These are phyloP conservation scores for Scytalidium lignicola DNA, from an alignment of 2,329 filamentous ascomycete species.

Conservation along the genomic window DNA sequence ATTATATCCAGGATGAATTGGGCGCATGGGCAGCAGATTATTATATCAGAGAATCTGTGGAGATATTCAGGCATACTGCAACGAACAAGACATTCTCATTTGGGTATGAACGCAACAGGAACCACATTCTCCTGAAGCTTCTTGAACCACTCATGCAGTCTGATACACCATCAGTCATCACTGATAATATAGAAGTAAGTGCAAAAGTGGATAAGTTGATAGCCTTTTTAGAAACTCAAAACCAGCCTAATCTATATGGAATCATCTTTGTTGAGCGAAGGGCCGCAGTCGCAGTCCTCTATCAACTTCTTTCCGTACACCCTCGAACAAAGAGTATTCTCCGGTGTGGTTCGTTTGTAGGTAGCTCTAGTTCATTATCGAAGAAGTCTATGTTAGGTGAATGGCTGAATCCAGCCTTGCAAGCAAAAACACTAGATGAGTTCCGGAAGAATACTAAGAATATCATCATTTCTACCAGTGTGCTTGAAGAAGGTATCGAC, in stretches of 20 bases:
- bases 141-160: slow-evolving; percentile 34
- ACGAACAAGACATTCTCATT: slow-evolving; percentile 47
- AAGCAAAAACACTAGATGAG: slow-evolving; percentile 35
- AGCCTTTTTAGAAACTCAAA: slow-evolving; percentile 38
- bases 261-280: slow-evolving; percentile 66
- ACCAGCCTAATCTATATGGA: slow-evolving; percentile 40
- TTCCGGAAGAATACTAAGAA: slow-evolving; percentile 51
- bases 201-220: slow-evolving; percentile 55
- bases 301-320: slow-evolving; percentile 45
- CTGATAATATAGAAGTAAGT: slow-evolving; percentile 35
- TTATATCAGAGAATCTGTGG: slow-evolving; percentile 46
- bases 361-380: slow-evolving; percentile 38
- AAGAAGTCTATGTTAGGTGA: slow-evolving; percentile 33
- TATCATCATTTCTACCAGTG: slow-evolving; percentile 55
- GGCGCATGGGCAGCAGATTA: slow-evolving; percentile 66
- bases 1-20: slow-evolving; percentile 47
- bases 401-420: slow-evolving; percentile 29
- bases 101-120: too few relatives aligned
- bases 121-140: slow-evolving; percentile 35
- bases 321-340: slow-evolving; percentile 42
- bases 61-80: slow-evolving; percentile 43
- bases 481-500: slow-evolving; percentile 65
- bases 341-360: slow-evolving; percentile 50
- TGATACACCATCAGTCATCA: slow-evolving; percentile 15
- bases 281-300: slow-evolving; percentile 54